Base-by-base conservation (phyloP, 139 green algal genomes). In the Yamagishiella unicocca region DNA sequence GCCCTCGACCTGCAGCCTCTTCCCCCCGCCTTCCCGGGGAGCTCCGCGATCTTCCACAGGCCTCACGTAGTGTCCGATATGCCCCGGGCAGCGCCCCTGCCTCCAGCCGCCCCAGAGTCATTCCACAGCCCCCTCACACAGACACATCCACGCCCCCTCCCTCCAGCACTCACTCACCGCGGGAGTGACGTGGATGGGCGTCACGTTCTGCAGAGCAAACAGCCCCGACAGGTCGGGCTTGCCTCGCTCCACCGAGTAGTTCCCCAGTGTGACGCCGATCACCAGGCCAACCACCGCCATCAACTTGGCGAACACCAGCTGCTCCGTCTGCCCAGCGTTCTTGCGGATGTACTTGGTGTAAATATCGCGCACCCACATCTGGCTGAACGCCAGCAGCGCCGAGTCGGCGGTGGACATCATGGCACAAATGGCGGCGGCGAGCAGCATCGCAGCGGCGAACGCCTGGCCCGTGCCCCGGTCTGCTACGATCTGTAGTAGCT, bases 381-480 rank as follows among this genome's bases (percentile, higher is more conserved):
- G 61, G 70, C 62, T 84, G 77, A 89, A 92, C 1, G 90, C 88
- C 22, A 93, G 88, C 61, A 93, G 90, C 19, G 90, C 82, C 17
- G 75, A 89, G 76, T 93, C 90, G 38, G 88, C 90, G 31, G 90
- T 93, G 45, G 64, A 87, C 90, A 93, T 93, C 90, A 93, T 93
- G 82, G 90, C 90, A 82, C 90, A 93, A 6, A 92, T 73, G 40
- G 83, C 90, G 54, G 78, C 77, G 27, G 90, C 83, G 24, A 93
- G 90, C 70, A 93, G 78, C 83, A 93, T 81, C 4, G 90, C 90
- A 0, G 87, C 54, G 5, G 87, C 83, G 6, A 93, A 82, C 42
- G 90, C 83, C 90, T 93, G 87, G 45, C 90, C 90, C 27, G 24
- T 40, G 62, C 90, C 87, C 12, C 46, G 35, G 24, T 75, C 35